Base-by-base conservation (phyloP, 768 basidiomycete species). In the Cytidiella melzeri region DNA sequence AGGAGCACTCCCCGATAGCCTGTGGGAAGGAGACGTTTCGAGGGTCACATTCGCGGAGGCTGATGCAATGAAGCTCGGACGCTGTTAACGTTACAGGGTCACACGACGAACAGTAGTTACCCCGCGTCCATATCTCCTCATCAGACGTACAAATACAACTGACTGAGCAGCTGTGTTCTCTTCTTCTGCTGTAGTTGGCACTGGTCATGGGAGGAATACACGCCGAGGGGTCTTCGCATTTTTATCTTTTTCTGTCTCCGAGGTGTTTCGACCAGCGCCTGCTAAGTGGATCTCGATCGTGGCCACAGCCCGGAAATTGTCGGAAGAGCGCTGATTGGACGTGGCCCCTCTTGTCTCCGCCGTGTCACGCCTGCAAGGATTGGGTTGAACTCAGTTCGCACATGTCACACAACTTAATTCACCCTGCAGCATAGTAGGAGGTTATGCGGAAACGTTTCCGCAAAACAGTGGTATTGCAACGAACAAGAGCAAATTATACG, bases 151-250 rank as follows among this genome's bases (percentile, higher is more conserved):
- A n/a, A n/a, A n/a, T n/a, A n/a, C n/a, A n/a, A n/a, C n/a, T n/a
- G n/a, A n/a, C n/a, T n/a, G n/a, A n/a, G n/a, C n/a, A n/a, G n/a
- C n/a, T n/a, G n/a, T n/a, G n/a, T n/a, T n/a, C n/a, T n/a, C n/a
- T n/a, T n/a, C n/a, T n/a, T n/a, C n/a, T n/a, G n/a, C n/a, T n/a
- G n/a, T n/a, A n/a, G n/a, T n/a, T n/a, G n/a, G n/a, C n/a, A n/a
- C n/a, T n/a, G n/a, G n/a, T n/a, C n/a, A n/a, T n/a, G n/a, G n/a
- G n/a, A n/a, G n/a, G n/a, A n/a, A n/a, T n/a, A 43, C 56, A 58
- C 36, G 51, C 55, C 66, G 65, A 39, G 37, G 46, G 46, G 23
- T 36, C 38, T 47, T 39, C 46, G 46, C 46, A 47, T 40, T 47
- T 39, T 39, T 23, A 21, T 39, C 46, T 47, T 39, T 21, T 43